Base-by-base conservation (phyloP, 305 asterid species). In the Petunia hybrid region DNA sequence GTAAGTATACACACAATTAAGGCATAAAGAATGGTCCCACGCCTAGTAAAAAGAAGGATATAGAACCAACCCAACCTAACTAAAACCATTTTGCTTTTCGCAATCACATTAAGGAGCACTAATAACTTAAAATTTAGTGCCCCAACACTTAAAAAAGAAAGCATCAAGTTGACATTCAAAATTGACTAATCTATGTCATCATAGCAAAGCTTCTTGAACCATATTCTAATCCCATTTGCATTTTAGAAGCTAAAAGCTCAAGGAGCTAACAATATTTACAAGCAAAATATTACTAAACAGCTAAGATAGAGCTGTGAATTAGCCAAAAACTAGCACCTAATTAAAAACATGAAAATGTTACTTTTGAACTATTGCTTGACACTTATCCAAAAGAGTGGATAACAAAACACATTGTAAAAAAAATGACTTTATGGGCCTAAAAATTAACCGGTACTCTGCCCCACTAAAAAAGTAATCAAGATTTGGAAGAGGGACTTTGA, bases 401-500 rank as follows among this genome's bases (percentile, higher is more conserved):
- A 22, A 51, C 48, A 71, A 51, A 65, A 38, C 16, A 35, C n/a
- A 42, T 65, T 41, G 53, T 39, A 39, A 39, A 38, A 22, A 35
- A 3, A 39, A 60, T 8, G 12, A 36, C 14, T 43, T n/a, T 22
- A 69, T 16, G 60, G 80, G 35, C 66, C 67, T 43, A 84, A 79
- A 84, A 56, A 82, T 82, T 75, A 79, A 16, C 41, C 57, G n/a
- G 3, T 9, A 61, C 5, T 10, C 14, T 68, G 67, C 53, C 62
- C 51, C 77, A 4, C 22, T 2, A 12, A 1, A 2, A 40, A 14
- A 61, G 59, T 57, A 78, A 22, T 80, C 65, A 88, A 77, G 92
- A 83, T 82, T 87, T 84, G n/a, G 91, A 84, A 51, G 95, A 85
- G 14, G 91, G 84, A 53, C 82, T 66, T 12, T 80, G 83, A 13